Conservation (phyloP, 225 moss, liverwort and hornwort species). For the Anthoceros angustus region DNA sequence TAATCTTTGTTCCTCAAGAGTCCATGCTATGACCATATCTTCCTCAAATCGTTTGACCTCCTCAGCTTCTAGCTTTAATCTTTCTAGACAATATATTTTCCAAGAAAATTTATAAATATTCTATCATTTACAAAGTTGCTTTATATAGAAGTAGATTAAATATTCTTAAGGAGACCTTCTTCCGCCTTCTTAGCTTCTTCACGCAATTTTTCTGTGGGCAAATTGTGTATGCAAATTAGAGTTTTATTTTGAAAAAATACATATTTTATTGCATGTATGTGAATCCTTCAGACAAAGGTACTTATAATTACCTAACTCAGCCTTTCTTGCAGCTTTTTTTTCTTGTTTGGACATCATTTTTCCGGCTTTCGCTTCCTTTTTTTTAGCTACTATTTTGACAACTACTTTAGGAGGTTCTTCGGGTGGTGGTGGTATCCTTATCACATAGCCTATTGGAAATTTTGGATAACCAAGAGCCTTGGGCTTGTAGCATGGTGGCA, state of each 20-base stretch:
- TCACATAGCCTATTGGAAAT: neutral
- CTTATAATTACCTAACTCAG: neutral
- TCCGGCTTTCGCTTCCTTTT: neutral
- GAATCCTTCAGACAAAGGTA: neutral
- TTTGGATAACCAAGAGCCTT: neutral
- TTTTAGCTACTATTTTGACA: neutral
- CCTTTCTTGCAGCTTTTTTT: neutral
- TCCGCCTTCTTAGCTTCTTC: neutral
- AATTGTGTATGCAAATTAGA: neutral
- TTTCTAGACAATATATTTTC: neutral
- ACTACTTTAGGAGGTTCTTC: neutral
- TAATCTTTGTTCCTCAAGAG: conserved; percentile 1
- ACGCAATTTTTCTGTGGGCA: neutral
- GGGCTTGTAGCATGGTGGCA: neutral
- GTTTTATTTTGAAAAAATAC: neutral
- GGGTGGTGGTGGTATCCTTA: neutral
- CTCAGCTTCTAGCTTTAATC: neutral
- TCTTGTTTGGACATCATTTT: conserved; percentile 1
- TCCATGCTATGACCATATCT: neutral
- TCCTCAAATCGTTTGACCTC: neutral
- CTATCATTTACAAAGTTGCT: neutral
- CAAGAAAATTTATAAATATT: neutral
- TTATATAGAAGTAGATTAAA: neutral
- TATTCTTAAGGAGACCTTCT: neutral
- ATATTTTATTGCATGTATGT: neutral